phyloP scores from a whole-genome alignment of 75 land plant species.

The Pinus albicaulis region DNA sequence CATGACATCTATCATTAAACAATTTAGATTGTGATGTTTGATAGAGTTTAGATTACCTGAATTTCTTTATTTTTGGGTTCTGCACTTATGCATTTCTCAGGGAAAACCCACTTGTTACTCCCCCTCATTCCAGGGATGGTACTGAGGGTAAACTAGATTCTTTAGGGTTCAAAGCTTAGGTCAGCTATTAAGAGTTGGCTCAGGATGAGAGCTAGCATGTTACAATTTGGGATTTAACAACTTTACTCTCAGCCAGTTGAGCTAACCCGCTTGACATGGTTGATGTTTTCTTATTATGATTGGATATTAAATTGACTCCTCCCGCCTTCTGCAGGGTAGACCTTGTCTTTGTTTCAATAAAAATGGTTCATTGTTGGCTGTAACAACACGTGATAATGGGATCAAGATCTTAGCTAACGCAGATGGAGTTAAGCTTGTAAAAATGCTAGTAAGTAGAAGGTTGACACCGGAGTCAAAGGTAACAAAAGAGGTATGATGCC shows the following conservation, averaged over 20 bases:
- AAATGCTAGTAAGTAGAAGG: background rate
- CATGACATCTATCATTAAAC: background rate
- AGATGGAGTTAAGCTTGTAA: conserved; percentile 42
- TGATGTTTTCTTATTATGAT: background rate
- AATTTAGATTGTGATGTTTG: background rate
- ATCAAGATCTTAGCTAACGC: conserved; percentile 45
- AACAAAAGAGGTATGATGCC: background rate
- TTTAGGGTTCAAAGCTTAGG: no score
- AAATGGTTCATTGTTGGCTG: conserved; percentile 25
- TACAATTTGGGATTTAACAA: no score
- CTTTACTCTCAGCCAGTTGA: no score
- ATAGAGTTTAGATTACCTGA: background rate
- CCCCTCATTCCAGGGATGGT: no score
- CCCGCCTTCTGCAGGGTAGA: conserved; percentile 9
- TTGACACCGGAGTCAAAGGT: background rate
- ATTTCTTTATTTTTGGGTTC: no score
- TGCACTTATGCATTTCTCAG: no score
- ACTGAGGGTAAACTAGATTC: no score
- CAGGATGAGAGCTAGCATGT: no score
- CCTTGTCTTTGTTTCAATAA: conserved; percentile 31
- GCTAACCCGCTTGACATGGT: no score
- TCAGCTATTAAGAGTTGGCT: no score
- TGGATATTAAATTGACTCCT: background rate
- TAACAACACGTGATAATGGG: conserved; percentile 30
- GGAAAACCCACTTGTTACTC: no score